A percentile compares a stretch with the other conserved stretches of the same genome.
These are phyloP conservation scores for Chrysanthemum makinoi DNA, from an alignment of 129 eudicot genomes.

Conservation along the genomic window DNA sequence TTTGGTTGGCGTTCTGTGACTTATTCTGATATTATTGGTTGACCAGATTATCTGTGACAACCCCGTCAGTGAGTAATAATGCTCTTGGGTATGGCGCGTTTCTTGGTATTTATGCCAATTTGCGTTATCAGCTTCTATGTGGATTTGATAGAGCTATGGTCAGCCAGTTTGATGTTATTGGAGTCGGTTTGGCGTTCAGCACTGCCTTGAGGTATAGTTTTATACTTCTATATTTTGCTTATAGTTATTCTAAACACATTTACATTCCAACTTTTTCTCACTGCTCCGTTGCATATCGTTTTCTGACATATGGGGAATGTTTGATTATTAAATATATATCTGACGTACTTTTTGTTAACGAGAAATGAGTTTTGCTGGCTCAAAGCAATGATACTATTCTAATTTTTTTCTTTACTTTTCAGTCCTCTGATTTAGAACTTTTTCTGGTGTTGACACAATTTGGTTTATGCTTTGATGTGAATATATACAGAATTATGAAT, in stretches of 20 bases:
- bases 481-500: constrained; percentile 65
- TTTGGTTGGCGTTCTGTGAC: not conserved
- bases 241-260: no score
- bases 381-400: not conserved
- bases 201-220: constrained; percentile 65
- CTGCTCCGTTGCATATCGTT: no score
- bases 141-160: constrained; percentile 80
- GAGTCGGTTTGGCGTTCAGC: constrained; percentile 75
- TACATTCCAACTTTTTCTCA: no score
- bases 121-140: constrained; percentile 80
- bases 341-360: no score
- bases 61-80: constrained; percentile 75
- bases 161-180: constrained; percentile 84
- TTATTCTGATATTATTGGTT: constrained; percentile 7
- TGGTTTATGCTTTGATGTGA: constrained; percentile 1
- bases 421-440: not conserved
- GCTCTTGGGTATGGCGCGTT: constrained; percentile 97
- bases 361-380: no score
- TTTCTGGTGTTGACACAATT: not conserved
- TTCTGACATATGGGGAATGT: no score
- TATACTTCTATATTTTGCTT: not conserved
- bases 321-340: no score
- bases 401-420: not conserved
- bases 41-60: constrained; percentile 72
- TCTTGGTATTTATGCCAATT: constrained; percentile 88